A percentile compares a stretch with the other conserved stretches of the same genome.
Conservation (phyloP, 1,284 basidiomycete genomes). For the Sanghuangporus weigelae region DNA sequence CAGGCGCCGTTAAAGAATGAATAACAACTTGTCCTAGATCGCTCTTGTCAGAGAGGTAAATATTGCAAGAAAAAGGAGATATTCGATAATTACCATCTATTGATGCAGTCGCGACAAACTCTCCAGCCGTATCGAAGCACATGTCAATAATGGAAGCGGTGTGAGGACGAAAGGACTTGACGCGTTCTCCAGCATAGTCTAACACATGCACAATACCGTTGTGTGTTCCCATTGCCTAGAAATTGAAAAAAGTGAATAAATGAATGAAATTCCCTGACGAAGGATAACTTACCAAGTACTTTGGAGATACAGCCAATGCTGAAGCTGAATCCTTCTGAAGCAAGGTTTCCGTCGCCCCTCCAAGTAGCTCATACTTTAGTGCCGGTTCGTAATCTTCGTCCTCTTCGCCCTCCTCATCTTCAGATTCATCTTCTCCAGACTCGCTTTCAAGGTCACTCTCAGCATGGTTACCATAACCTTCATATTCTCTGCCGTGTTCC, state of each 20-base stretch:
- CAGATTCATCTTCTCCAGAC: conserved; percentile 12
- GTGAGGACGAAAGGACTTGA: conserved; percentile 92
- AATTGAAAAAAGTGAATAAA: conserved; percentile 11
- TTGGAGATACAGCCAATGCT: conserved; percentile 72
- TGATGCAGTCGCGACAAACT: conserved; percentile 90
- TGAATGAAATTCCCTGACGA: conserved; percentile 7
- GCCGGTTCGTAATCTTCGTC: conserved; percentile 80
- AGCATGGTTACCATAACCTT: not conserved
- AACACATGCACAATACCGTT: conserved; percentile 88
- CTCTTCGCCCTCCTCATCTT: conserved; percentile 27
- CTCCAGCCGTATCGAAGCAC: conserved; percentile 77
- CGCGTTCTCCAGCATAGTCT: conserved; percentile 72
- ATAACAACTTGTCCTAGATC: conserved; percentile 81
- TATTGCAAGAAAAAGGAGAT: not conserved
- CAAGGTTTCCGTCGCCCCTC: conserved; percentile 72
- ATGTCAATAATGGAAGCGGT: conserved; percentile 88
- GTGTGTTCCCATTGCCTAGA: conserved; percentile 85
- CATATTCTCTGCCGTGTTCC: not conserved
- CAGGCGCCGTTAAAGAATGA: conserved; percentile 76
- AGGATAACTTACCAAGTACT: conserved; percentile 56
- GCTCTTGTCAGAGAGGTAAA: conserved; percentile 14
- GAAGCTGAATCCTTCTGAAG: conserved; percentile 87
- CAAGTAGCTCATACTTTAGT: conserved; percentile 86
- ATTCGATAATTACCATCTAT: conserved; percentile 69
- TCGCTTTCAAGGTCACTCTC: not conserved